Evolutionary conservation across 805 yeast genomes (phyloP), one percentile per base, ranked within the genome.

Genomic region (Starmerella potacharoeniae): DNA sequence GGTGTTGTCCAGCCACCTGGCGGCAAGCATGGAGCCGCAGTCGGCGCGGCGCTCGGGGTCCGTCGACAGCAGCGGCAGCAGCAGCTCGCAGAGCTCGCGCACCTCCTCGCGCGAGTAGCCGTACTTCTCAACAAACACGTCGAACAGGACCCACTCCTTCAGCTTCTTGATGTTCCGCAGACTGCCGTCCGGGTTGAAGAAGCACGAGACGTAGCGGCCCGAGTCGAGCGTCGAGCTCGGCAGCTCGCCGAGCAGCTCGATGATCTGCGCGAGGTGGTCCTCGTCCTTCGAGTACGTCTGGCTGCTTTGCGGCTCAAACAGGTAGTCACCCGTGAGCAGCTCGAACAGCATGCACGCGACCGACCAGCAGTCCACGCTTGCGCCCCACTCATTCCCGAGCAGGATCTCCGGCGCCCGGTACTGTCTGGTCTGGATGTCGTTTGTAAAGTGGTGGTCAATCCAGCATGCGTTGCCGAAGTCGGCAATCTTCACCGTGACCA

Each of bases 281-380:
- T 91, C 97, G 68, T 90, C 96, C 65, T 90, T 90, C 49, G 82
- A 68, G 70, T 87, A 91, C 5, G 84, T 74, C 41, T 62, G 48
- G 36, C 73, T 73, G 39, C 62, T 62, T 52, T 81, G 79, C 5
- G 98, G 98, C 68, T 91, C 97, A 68, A 91, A 93, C 50, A 93
- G 69, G 65, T 90, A 90, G 69, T 91, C 97, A 3, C 97, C 97
- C 0, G 98, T 91, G 45, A 91, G 69, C 29, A 93, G 75, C 71
- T 93, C 98, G 70, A 93, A 93, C 0, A 86, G 75, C 64, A 93
- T 71, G 71, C 97, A 90, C 0, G 95, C 97, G 64, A 86, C 75
- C n/a, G 96, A 86, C 98, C 98, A 93, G 49, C 91, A 77, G 70
- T 93, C 98, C 1, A 95, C 83, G 53, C 91, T 82, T 52, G 95